Base-by-base conservation (phyloP, 2,329 filamentous ascomycete species). In the Onygenales sp. region DNA sequence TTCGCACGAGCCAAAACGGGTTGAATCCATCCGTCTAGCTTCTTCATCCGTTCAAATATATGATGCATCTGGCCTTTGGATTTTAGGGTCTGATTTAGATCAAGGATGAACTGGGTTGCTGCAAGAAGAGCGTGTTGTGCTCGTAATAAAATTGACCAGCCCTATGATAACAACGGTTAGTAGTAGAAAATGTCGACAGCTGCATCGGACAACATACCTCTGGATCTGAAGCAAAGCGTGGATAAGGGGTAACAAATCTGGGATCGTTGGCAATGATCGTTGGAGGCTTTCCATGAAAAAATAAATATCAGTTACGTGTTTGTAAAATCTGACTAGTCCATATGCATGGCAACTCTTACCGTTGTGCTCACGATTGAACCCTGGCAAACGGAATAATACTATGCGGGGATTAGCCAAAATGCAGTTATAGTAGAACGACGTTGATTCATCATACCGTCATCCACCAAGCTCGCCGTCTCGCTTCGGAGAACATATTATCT, bases 361-460 rank as follows among this genome's bases (percentile, higher is more conserved):
- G 68, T 71, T 32, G 68, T 70, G 62, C 70, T 72, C 36, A 72
- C 70, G 53, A 75, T 74, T 4, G 71, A 70, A 27, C 70, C 68
- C 61, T 75, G 72, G 27, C 72, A 65, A 40, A 72, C 67, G 55
- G 68, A 71, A 55, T 73, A 72, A 54, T 73, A 75, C 70, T 74
- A 56, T 11, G 31, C 1, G 32, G 21, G 13, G n/a, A 45, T 50
- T 49, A 53, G 13, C 21, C 8, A 7, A 9, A 14, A 33, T 7
- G 13, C 14, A 17, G 32, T 11, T 8, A 40, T 9, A 45, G n/a
- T 9, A 9, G n/a, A 32, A 5, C n/a, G 21, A 17, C 10, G 9
- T 14, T 4, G 33, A n/a, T n/a, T 14, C 37, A n/a, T 27, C 63
- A 52, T 64, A 74, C 72, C 56, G 70, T 74, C 72, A 75, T 75